A percentile compares a stretch with the other conserved stretches of the same genome.
phyloP scores from a whole-genome alignment of 768 basidiomycete species.

The Tephrocybe sp. region DNA sequence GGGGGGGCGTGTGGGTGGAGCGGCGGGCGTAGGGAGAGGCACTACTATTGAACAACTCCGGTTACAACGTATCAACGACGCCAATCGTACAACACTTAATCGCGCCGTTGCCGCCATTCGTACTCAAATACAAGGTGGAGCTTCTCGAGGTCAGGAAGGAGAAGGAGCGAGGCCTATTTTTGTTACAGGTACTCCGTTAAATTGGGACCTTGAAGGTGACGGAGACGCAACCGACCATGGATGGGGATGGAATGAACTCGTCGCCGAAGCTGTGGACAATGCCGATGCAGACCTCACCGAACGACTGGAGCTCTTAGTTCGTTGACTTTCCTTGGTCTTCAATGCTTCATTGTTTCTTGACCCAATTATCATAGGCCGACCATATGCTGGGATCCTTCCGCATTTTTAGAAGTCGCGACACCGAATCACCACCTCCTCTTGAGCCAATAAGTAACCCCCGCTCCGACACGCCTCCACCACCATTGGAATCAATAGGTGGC shows the following conservation, averaged over 20 bases:
- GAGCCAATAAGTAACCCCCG: slow-evolving; percentile 9
- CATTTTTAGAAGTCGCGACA: slow-evolving; percentile 7
- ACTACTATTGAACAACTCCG: too few species aligned
- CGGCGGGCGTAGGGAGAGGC: too few species aligned
- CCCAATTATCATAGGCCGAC: slow-evolving; percentile 24
- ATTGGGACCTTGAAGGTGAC: slow-evolving; percentile 14
- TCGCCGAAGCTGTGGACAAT: slow-evolving; percentile 10
- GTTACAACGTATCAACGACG: slow-evolving; percentile 2
- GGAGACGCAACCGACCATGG: slow-evolving; percentile 9
- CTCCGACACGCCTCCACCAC: slow-evolving; percentile 5
- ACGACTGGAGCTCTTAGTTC: slow-evolving; percentile 29
- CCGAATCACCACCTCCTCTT: slow-evolving; percentile 6
- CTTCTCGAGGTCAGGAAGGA: not conserved
- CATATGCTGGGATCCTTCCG: slow-evolving; percentile 29
- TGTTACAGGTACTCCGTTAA: slow-evolving; percentile 8
- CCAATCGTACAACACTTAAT: too few species aligned
- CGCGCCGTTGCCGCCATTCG: not conserved
- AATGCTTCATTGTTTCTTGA: not conserved
- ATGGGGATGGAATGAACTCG: slow-evolving; percentile 17
- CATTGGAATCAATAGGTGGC: slow-evolving; percentile 2
- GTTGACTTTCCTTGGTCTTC: slow-evolving; percentile 6
- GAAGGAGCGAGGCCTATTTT: slow-evolving; percentile 6
- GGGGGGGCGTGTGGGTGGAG: not conserved
- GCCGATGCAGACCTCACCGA: slow-evolving; percentile 26
- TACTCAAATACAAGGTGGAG: not conserved